Conservation (phyloP, 768 basidiomycete genomes). For the Amanita phalloides region DNA sequence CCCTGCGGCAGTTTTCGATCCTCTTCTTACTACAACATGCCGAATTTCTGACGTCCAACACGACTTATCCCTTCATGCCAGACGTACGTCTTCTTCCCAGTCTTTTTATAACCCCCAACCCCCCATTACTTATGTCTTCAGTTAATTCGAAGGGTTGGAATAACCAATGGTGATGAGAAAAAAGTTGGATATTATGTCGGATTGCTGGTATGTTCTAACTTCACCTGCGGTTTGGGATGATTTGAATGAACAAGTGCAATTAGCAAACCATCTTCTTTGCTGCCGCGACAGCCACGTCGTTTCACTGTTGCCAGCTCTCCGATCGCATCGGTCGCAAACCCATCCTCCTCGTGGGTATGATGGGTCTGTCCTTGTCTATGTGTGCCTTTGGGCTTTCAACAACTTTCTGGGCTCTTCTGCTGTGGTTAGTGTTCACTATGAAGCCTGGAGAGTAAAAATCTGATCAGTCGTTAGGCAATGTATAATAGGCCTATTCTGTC, state of each 20-base stretch:
- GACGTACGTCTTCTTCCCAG: slow-evolving; percentile 31
- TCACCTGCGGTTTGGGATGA: background rate
- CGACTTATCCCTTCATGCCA: slow-evolving; percentile 72
- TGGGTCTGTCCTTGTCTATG: slow-evolving; percentile 59
- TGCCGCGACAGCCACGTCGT: slow-evolving; percentile 58
- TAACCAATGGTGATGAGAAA: slow-evolving; percentile 60
- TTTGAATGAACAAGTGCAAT: background rate
- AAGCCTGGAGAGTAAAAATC: background rate
- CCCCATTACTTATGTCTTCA: slow-evolving; percentile 12
- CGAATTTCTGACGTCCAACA: slow-evolving; percentile 66
- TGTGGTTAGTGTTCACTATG: slow-evolving; percentile 27
- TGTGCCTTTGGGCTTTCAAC: slow-evolving; percentile 63
- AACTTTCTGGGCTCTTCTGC: slow-evolving; percentile 53
- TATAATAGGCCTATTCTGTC: slow-evolving; percentile 63
- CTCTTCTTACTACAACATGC: slow-evolving; percentile 64
- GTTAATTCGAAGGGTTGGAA: slow-evolving; percentile 56
- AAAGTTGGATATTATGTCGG: slow-evolving; percentile 72
- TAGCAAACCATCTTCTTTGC: slow-evolving; percentile 77
- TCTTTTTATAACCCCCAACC: background rate
- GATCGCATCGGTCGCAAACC: slow-evolving; percentile 70
- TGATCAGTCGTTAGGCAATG: slow-evolving; percentile 36
- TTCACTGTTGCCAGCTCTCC: slow-evolving; percentile 67
- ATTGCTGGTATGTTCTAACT: slow-evolving; percentile 37
- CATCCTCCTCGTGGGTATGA: slow-evolving; percentile 53
- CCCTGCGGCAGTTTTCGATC: slow-evolving; percentile 60